Conservation (phyloP, 176 grass and related monocot species). For the Leersia perrieri region DNA sequence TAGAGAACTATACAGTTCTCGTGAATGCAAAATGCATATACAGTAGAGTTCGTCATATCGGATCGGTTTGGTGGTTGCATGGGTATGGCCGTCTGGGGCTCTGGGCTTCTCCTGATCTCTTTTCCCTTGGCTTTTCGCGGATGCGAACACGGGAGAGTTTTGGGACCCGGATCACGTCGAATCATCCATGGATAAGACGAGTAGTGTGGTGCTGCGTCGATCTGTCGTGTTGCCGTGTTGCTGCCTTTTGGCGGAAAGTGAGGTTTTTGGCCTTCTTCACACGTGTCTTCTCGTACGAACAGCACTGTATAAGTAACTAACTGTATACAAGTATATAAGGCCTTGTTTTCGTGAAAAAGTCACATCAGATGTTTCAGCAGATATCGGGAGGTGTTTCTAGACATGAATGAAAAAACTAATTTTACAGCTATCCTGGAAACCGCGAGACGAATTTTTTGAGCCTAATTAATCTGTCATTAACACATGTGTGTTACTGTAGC, state of each 20-base stretch:
- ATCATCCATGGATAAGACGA: constrained; percentile 23
- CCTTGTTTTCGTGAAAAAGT: too few relatives aligned
- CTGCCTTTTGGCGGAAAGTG: constrained; percentile 32
- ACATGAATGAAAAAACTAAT: too few relatives aligned
- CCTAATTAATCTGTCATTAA: too few relatives aligned
- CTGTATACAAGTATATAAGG: too few relatives aligned
- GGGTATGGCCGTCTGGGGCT: background rate
- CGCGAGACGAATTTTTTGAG: too few relatives aligned
- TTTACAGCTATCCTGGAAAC: too few relatives aligned
- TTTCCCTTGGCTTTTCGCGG: background rate
- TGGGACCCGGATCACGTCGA: background rate
- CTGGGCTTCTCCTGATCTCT: background rate
- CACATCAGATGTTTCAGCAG: too few relatives aligned
- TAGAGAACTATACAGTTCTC: too few relatives aligned
- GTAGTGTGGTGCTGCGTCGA: background rate
- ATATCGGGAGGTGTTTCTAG: too few relatives aligned
- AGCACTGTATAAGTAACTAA: background rate
- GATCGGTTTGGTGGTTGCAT: background rate
- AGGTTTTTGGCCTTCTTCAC: background rate
- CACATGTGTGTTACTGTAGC: too few relatives aligned
- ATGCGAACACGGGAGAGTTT: constrained; percentile 3
- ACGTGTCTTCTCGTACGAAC: background rate
- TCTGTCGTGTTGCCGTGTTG: background rate
- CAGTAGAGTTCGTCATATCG: background rate
- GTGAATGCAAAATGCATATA: background rate